Percentiles rank a stretch among this genome's conserved stretches.
Evolutionary conservation across 139 green algal genomes (phyloP).

Genomic region (Asterochloris erici): DNA sequence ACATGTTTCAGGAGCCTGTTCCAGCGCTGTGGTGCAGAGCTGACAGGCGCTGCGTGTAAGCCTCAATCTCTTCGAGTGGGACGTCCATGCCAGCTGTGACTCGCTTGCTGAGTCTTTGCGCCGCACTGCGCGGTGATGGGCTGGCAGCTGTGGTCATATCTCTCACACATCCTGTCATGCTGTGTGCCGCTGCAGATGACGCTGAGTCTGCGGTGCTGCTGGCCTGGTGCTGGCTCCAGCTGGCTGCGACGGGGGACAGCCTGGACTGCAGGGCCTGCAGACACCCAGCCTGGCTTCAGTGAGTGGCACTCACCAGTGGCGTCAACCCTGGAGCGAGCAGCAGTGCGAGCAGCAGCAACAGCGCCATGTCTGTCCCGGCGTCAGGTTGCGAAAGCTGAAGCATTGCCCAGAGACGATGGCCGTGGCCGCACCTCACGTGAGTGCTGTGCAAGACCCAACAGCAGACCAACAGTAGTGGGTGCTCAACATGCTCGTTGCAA

Average conservation of each 20-base stretch:
- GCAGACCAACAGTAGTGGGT: too few relatives aligned
- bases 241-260: constrained; percentile 9
- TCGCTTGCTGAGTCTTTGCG: too few relatives aligned
- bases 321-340: not conserved
- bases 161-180: too few relatives aligned
- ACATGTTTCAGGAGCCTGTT: too few relatives aligned
- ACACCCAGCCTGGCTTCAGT: not conserved
- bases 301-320: not conserved
- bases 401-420: not conserved
- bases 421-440: not conserved
- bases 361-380: not conserved
- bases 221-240: constrained; percentile 7
- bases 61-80: too few relatives aligned
- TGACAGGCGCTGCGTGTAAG: too few relatives aligned
- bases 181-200: too few relatives aligned
- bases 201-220: not conserved
- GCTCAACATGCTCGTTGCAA: not conserved
- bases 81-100: too few relatives aligned
- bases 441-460: not conserved
- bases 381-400: not conserved
- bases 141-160: too few relatives aligned
- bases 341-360: too few relatives aligned
- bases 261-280: constrained; percentile 9
- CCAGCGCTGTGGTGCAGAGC: too few relatives aligned
- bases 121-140: too few relatives aligned